Base-by-base conservation (phyloP, 768 basidiomycete species). In the Serendipita sp. region DNA sequence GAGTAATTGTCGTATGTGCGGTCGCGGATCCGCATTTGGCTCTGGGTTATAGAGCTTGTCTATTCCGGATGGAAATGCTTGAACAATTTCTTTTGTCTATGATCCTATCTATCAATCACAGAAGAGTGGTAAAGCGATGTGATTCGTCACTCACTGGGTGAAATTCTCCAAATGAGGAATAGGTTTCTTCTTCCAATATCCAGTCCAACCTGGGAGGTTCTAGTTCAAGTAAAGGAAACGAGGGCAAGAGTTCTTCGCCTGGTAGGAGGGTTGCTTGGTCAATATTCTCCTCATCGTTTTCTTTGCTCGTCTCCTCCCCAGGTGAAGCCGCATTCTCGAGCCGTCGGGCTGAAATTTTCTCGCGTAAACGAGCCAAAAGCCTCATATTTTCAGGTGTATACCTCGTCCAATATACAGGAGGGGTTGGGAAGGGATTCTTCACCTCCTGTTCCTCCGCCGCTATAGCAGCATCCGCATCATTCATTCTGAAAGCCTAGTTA, bases 121-220 rank as follows among this genome's bases (percentile, higher is more conserved):
- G 3, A 28, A 31, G 30, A 11, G 31, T 31, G 17, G 11, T 58
- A 58, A 58, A 22, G 17, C 1, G 53, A 30, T 26, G 13, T 48
- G 11, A 14, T 38, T 14, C 7, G 14, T 5, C 1, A 33, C 53
- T 28, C 17, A 58, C 53, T 9, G 53, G 30, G 31, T 58, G 33
- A 28, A 24, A 11, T 58, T 58, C 53, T 20, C 53, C 53, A 58
- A 58, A 58, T 9, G 53, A 24, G 13, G 53, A 58, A 58, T 58
- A 58, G 13, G 22, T 13, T 26, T 58, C 53, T 33, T 58, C 26
- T 58, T 58, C 53, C 53, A 58, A 33, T n/a, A 58, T 34, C 53
- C 53, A 58, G 53, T 58, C 53, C 17, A 58, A 33, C 24, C 53
- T 22, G 17, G 53, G 53, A 24, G 53, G 53, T 34, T 58, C 53